Evolutionary conservation across 768 basidiomycete species (phyloP), one percentile per base, ranked within the genome.

Genomic region (Lactarius trivialis): DNA sequence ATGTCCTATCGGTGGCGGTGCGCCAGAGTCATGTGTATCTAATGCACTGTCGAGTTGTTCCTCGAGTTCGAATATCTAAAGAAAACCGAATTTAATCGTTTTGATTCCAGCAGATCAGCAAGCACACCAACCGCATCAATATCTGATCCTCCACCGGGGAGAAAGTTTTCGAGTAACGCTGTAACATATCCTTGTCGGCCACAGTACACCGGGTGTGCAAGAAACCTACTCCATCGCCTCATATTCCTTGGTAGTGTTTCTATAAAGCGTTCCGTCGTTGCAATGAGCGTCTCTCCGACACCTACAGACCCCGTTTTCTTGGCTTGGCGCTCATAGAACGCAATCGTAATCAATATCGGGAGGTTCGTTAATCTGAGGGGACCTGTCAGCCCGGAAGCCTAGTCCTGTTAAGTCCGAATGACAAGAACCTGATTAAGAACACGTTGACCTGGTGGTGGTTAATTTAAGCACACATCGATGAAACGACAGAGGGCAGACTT

Each of bases 261-360:
- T 41, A 86, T 78, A 50, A 86, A 73, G 63, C 78, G 84, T 67
- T 96, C 93, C 4, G 83, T 78, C 4, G 85, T 77, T 50, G 84
- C 81, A 12, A 79, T 71, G 12, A 94, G 65, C 0, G 90, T 91
- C 63, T 96, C 91, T 63, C 83, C 82, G 67, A 95, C 84, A 26
- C 81, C 83, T 2, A 78, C 75, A 0, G 89, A 82, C 1, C 84
- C 85, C 4, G 79, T 81, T 24, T 75, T 78, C 73, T 91, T 91
- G 2, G 87, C 82, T 71, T 93, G 89, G 17, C 94, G 82, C 73
- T 96, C 94, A 70, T 95, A 96, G 57, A 87, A 75, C 2, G 93
- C 87, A 56, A 97, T 93, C 19, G 77, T 64, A 41, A 97, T 73
- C 39, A 98, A 76, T 17, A 94, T 82, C 0, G 94, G 94, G 68